Evolutionary conservation across 768 basidiomycete species (phyloP).

Genomic region (Lentinula boryana): DNA sequence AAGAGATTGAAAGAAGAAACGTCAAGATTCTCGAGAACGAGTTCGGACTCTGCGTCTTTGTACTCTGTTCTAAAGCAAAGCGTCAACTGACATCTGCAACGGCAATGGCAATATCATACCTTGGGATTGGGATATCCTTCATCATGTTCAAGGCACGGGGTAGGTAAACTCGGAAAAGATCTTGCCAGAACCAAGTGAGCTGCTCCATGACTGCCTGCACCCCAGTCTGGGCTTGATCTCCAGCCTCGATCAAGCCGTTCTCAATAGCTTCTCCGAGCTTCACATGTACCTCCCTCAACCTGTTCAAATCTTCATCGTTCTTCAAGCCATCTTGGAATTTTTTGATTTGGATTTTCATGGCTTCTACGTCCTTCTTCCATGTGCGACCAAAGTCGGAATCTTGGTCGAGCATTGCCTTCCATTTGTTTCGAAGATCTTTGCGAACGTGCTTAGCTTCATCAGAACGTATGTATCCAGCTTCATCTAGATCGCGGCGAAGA

Average conservation of each 20-base stretch:
- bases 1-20: constrained; percentile 61
- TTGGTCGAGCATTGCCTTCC: constrained; percentile 41
- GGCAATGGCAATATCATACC: constrained; percentile 29
- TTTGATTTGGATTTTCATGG: constrained; percentile 36
- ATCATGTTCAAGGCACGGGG: constrained; percentile 49
- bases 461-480: constrained; percentile 46
- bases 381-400: constrained; percentile 34
- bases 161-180: constrained; percentile 74
- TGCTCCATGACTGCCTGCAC: constrained; percentile 53
- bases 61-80: constrained; percentile 57
- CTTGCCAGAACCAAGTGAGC: constrained; percentile 74
- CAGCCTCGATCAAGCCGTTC: constrained; percentile 26
- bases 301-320: constrained; percentile 43
- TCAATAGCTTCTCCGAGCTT: constrained; percentile 46
- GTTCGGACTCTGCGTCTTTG: constrained; percentile 61
- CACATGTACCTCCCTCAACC: constrained; percentile 39
- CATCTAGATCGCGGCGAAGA: constrained; percentile 38
- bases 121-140: constrained; percentile 64
- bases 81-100: background rate
- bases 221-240: constrained; percentile 32
- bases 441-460: constrained; percentile 38
- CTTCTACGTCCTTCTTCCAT: constrained; percentile 47
- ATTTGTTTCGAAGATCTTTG: constrained; percentile 41
- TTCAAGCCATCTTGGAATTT: constrained; percentile 40
- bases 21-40: constrained; percentile 71